Evolutionary conservation across 1,284 basidiomycete species (phyloP).

Genomic region (Albatrellus sp.): DNA sequence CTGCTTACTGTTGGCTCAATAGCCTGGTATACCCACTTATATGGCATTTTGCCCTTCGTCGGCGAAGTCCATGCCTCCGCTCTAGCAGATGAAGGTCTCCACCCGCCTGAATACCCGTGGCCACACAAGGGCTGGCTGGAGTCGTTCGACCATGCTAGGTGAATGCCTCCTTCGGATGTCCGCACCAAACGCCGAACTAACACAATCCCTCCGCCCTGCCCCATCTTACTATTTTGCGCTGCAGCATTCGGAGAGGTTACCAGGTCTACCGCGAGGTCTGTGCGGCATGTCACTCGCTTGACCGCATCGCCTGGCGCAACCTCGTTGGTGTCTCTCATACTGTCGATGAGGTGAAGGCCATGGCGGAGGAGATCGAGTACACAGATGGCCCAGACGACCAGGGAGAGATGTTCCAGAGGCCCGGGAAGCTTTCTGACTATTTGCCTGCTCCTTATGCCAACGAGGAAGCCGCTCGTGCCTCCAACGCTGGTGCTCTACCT

Average conservation of each 20-base stretch:
- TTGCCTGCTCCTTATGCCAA: slow-evolving; percentile 95
- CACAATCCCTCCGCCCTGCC: slow-evolving; percentile 3
- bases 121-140: slow-evolving; percentile 80
- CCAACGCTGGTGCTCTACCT: slow-evolving; percentile 91
- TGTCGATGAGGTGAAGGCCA: slow-evolving; percentile 80
- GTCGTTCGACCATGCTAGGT: slow-evolving; percentile 93
- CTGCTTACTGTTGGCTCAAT: slow-evolving; percentile 79
- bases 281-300: slow-evolving; percentile 96
- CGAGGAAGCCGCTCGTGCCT: slow-evolving; percentile 92
- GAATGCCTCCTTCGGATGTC: slow-evolving; percentile 3
- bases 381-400: slow-evolving; percentile 90
- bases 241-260: slow-evolving; percentile 93
- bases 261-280: slow-evolving; percentile 99
- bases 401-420: slow-evolving; percentile 98
- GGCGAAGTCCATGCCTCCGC: slow-evolving; percentile 85
- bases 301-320: slow-evolving; percentile 99
- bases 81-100: slow-evolving; percentile 89
- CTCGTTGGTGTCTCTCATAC: slow-evolving; percentile 97
- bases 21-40: slow-evolving; percentile 94
- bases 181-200: slow-evolving; percentile 4
- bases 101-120: slow-evolving; percentile 86
- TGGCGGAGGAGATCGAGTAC: slow-evolving; percentile 98
- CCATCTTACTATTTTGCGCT: slow-evolving; percentile 6
- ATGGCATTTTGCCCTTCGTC: slow-evolving; percentile 79
- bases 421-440: slow-evolving; percentile 96